A percentile compares a stretch with the other conserved stretches of the same genome.
phyloP scores from a whole-genome alignment of 1,284 basidiomycete genomes.

The Microbotryomycetes sp. region DNA sequence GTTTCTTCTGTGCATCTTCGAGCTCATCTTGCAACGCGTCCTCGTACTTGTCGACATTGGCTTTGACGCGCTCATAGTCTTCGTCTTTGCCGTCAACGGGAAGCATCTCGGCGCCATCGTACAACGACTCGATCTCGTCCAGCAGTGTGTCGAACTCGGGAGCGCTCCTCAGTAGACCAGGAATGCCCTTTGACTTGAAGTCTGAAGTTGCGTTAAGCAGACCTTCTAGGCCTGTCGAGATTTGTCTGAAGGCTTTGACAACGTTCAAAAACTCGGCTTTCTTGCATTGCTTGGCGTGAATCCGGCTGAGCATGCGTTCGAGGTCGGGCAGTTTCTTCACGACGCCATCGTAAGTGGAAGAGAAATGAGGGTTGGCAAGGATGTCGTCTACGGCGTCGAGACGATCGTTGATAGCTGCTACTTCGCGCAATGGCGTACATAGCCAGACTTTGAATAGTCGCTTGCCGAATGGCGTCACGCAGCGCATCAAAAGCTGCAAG shows the following conservation, averaged over 20 bases:
- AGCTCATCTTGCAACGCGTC: constrained; percentile 59
- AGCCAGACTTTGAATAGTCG: constrained; percentile 90
- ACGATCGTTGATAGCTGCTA: constrained; percentile 74
- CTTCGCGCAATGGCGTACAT: constrained; percentile 74
- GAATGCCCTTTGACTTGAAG: constrained; percentile 68
- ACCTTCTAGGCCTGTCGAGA: constrained; percentile 59
- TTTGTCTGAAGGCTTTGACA: constrained; percentile 63
- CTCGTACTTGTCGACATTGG: constrained; percentile 63
- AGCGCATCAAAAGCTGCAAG: constrained; percentile 71
- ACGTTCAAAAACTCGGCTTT: constrained; percentile 78
- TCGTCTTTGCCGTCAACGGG: constrained; percentile 76
- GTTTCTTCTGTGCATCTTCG: constrained; percentile 53
- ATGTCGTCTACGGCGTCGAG: constrained; percentile 88
- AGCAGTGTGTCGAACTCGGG: constrained; percentile 61
- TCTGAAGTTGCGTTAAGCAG: constrained; percentile 56
- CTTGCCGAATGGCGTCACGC: constrained; percentile 88
- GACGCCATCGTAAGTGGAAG: constrained; percentile 62
- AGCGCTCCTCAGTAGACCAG: constrained; percentile 65
- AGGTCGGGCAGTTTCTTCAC: constrained; percentile 81
- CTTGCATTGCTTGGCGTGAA: constrained; percentile 82
- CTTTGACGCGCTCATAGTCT: constrained; percentile 66
- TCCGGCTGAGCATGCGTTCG: constrained; percentile 84
- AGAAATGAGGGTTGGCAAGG: constrained; percentile 66
- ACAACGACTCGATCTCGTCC: constrained; percentile 66
- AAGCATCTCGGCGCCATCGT: constrained; percentile 54